Evolutionary conservation across 2,329 filamentous ascomycete species (phyloP), one percentile per base, ranked within the genome.

Genomic region (Pyricularia pennisetigena): DNA sequence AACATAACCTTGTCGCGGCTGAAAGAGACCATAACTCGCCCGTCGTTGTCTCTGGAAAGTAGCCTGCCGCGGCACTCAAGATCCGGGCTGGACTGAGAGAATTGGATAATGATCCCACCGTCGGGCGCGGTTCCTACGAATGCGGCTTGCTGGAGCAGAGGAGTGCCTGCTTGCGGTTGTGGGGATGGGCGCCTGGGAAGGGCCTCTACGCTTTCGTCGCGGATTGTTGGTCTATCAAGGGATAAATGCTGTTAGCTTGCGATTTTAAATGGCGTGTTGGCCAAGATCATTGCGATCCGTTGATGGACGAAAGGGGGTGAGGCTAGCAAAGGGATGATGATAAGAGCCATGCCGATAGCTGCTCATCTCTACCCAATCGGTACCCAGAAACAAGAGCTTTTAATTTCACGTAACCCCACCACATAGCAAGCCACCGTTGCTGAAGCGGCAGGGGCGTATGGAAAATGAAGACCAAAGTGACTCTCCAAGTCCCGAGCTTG

Each of bases 1-100:
- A 59, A 29, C 14, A 35, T 24, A 16, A 67, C 66, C 28, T 67
- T 67, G 49, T 67, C 66, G 16, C 54, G 49, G 20, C 54, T 23
- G 66, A 67, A 67, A n/a, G 54, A 67, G 66, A 67, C 54, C 14
- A 67, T 54, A 16, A 67, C 66, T 14, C 49, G 66, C 20, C 66
- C 66, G 5, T 67, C 54, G 16, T 26, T 24, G 10, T 54, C 66
- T 26, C 66, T 54, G 2, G 26, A 59, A 20, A 67, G 26, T 14
- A 67, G 54, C 23, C 26, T 61, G 16, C 66, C 66, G 54, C 66
- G 66, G 54, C 16, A 23, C 66, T 67, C 66, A 20, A 67, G 66
- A 12, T 61, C 66, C 0, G 66, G 66, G 66, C 26, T 26, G 16
- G 66, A 54, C n/a, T 62, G 54, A 6, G 66, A 61, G n/a, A 67